Percentiles rank a stretch among this genome's conserved stretches.
phyloP scores from a whole-genome alignment of 2,329 filamentous ascomycete genomes.

The Metarhizium sp. region DNA sequence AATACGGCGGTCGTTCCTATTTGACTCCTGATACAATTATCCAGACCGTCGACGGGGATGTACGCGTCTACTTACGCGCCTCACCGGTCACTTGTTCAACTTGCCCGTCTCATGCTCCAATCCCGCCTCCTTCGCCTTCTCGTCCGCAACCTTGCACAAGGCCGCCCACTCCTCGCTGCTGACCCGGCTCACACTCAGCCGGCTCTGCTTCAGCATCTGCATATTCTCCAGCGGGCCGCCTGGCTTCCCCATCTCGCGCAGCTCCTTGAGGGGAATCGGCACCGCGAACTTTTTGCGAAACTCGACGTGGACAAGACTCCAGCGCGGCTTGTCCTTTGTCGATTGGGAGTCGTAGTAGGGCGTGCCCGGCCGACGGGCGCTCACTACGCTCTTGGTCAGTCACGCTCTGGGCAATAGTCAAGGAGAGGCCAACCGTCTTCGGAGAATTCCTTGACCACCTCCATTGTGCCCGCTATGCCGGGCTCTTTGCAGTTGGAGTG shows the following conservation, averaged over 20 bases:
- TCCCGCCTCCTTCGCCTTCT: slow-evolving; percentile 29
- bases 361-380: slow-evolving; percentile 21
- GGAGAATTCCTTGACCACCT: slow-evolving; percentile 76
- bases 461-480: slow-evolving; percentile 80
- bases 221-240: slow-evolving; percentile 58
- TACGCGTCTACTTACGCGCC: neutral
- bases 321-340: slow-evolving; percentile 44
- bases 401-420: neutral
- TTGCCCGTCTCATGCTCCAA: slow-evolving; percentile 23
- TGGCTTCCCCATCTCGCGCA: slow-evolving; percentile 53
- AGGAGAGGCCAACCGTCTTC: slow-evolving; percentile 54
- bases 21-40: neutral
- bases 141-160: slow-evolving; percentile 42
- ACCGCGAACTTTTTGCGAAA: slow-evolving; percentile 75
- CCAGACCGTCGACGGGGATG: neutral
- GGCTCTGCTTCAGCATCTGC: slow-evolving; percentile 74
- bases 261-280: slow-evolving; percentile 59
- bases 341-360: slow-evolving; percentile 82
- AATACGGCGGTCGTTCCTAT: neutral
- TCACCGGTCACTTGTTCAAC: neutral
- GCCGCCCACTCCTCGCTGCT: slow-evolving; percentile 55
- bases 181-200: slow-evolving; percentile 72
- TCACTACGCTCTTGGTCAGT: slow-evolving; percentile 14
- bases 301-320: slow-evolving; percentile 82
- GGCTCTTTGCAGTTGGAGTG: slow-evolving; percentile 89